Evolutionary conservation across 1,284 basidiomycete species (phyloP).

Genomic region (Rhodofomes roseus): DNA sequence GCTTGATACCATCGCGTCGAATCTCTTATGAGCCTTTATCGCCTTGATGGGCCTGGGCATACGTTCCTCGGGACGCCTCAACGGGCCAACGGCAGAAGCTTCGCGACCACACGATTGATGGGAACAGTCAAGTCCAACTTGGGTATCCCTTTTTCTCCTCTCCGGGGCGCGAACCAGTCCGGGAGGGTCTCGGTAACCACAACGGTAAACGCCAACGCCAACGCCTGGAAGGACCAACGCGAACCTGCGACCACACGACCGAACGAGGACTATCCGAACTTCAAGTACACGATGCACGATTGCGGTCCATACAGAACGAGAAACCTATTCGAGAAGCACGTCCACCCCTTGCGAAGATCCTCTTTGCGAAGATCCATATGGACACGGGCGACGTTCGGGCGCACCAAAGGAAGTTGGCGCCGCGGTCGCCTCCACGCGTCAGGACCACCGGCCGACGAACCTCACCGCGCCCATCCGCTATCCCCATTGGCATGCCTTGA

Average conservation of each 20-base stretch:
- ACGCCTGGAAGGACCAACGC: conserved; percentile 9
- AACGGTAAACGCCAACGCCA: neutral
- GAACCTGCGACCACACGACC: conserved; percentile 9
- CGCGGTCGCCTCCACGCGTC: neutral
- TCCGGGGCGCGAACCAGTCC: neutral
- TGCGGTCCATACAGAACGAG: conserved; percentile 21
- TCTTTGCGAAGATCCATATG: conserved; percentile 9
- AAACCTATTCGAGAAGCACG: conserved; percentile 23
- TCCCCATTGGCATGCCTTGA: conserved; percentile 71
- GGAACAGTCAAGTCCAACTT: neutral
- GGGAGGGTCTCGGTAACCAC: neutral
- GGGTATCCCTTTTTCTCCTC: neutral
- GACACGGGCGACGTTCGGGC: neutral
- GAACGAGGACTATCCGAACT: conserved; percentile 27
- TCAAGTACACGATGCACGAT: conserved; percentile 23
- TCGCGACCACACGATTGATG: neutral
- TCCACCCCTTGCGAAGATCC: conserved; percentile 21
- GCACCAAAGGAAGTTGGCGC: neutral
- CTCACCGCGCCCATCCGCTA: conserved; percentile 38
- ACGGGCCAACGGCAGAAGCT: neutral
- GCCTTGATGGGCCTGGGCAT: neutral
- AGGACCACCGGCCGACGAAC: neutral
- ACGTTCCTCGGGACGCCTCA: neutral
- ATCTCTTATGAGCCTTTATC: neutral
- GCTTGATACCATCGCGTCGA: neutral